Base-by-base conservation (phyloP, 148 eudicot species). In the Camellia sinensis region DNA sequence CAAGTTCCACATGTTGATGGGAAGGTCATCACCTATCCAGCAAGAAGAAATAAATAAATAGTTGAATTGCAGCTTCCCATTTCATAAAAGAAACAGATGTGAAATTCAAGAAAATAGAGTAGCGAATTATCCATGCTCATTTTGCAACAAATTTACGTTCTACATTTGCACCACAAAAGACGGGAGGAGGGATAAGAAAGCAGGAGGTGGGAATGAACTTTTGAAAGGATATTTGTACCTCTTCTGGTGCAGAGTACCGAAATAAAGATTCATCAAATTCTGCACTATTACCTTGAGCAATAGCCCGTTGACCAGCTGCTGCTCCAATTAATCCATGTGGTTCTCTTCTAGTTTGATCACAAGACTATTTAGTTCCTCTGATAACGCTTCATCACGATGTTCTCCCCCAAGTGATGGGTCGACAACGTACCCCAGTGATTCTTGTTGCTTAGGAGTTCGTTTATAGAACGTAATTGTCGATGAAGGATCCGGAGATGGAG, bases 1-100 rank as follows among this genome's bases (percentile, higher is more conserved):
- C 99, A 96, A 82, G 97, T 85, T 75, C 99, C 98, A 83, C 99
- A 96, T 62, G 98, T 96, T 71, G 98, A 77, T 67, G 99, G 99
- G 80, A 96, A 96, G 17, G 90, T 88, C 99, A 96, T 96, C 80
- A 96, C 99, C 99, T 96, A 85, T 70, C 80, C 73, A 84, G 57
- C 17, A 67, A 68, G 52, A 80, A 6, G 29, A 73, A 40, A 41
- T 3, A 9, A 18, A 53, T 0, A 15, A 15, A 45, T 0, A 75
- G 22, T 7, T 75, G 5, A 73, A 14, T 40, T 57, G 53, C 7
- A 73, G 17, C 45, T 73, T 72, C 45, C 3, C 6, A 5, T 19
- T 66, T 60, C 64, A 66, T 2, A 6, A 66, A 74, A 75, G 43
- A 3, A n/a, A n/a, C n/a, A 59, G 7, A 59, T 10, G 63, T 17